These are phyloP conservation scores for Circinella umbellata DNA, from an alignment of 371 early-diverging fungal species.

Conservation along the genomic window DNA sequence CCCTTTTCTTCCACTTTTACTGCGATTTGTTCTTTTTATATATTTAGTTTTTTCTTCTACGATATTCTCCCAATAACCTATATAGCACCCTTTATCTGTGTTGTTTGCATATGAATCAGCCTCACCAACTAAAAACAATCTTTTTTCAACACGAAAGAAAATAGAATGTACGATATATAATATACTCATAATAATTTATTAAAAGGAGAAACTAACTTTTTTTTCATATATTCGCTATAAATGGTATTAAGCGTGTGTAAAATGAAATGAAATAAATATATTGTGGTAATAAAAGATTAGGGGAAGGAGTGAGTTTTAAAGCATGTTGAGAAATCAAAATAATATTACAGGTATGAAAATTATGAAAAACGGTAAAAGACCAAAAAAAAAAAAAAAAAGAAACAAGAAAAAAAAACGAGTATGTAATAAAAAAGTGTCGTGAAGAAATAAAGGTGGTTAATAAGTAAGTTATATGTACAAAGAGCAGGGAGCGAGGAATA, in stretches of 20 bases:
- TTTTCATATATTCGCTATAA: not conserved
- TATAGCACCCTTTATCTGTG: too few species aligned
- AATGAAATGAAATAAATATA: not conserved
- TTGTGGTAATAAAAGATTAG: not conserved
- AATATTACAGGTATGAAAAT: constrained; percentile 2
- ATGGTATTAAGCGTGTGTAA: not conserved
- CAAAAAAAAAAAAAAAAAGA: not conserved
- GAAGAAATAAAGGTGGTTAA: too few species aligned
- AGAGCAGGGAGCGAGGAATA: too few species aligned
- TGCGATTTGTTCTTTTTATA: too few species aligned
- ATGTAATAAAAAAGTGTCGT: not conserved
- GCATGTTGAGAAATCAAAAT: not conserved
- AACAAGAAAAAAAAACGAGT: not conserved
- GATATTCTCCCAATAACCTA: too few species aligned
- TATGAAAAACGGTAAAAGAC: not conserved
- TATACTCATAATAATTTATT: not conserved
- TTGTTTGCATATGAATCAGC: too few species aligned
- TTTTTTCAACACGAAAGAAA: too few species aligned
- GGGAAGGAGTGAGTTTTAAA: not conserved
- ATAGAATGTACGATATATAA: too few species aligned
- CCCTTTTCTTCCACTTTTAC: too few species aligned
- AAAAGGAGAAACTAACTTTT: not conserved
- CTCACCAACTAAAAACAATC: too few species aligned
- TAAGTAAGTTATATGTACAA: too few species aligned
- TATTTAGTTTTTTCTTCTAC: too few species aligned